phyloP scores from a whole-genome alignment of 768 basidiomycete species.

The Podaxis mareebaensis region DNA sequence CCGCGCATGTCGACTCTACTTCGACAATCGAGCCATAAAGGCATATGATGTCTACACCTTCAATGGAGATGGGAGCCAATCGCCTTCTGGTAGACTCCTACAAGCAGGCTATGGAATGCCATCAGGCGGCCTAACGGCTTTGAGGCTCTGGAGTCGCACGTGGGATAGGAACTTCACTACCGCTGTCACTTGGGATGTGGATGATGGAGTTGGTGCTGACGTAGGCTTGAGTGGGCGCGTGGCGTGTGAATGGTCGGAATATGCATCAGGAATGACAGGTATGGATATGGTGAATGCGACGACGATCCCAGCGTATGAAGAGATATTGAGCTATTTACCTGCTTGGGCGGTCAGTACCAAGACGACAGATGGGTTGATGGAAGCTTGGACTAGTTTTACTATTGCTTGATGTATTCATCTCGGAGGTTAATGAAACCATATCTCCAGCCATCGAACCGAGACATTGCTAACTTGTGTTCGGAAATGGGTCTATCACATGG shows the following conservation, averaged over 20 bases:
- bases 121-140: constrained; percentile 26
- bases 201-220: constrained; percentile 15
- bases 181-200: constrained; percentile 47
- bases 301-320: constrained; percentile 71
- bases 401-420: not conserved
- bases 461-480: too few species aligned
- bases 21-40: constrained; percentile 37
- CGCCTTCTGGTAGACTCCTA: constrained; percentile 25
- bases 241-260: constrained; percentile 67
- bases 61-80: constrained; percentile 4
- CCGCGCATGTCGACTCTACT: constrained; percentile 62
- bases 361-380: constrained; percentile 55
- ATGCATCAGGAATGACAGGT: constrained; percentile 48
- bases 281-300: constrained; percentile 28
- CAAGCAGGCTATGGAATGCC: constrained; percentile 44
- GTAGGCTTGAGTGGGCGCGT: constrained; percentile 40
- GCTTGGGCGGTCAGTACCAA: constrained; percentile 67
- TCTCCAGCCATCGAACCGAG: too few species aligned
- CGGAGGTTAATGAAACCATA: too few species aligned
- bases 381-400: constrained; percentile 38
- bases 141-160: constrained; percentile 59
- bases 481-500: too few species aligned
- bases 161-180: constrained; percentile 59
- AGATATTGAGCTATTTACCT: constrained; percentile 62
- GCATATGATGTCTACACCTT: constrained; percentile 6